phyloP scores from a whole-genome alignment of 108 stramenopile species.

The Pseudonitzschia multistriata region DNA sequence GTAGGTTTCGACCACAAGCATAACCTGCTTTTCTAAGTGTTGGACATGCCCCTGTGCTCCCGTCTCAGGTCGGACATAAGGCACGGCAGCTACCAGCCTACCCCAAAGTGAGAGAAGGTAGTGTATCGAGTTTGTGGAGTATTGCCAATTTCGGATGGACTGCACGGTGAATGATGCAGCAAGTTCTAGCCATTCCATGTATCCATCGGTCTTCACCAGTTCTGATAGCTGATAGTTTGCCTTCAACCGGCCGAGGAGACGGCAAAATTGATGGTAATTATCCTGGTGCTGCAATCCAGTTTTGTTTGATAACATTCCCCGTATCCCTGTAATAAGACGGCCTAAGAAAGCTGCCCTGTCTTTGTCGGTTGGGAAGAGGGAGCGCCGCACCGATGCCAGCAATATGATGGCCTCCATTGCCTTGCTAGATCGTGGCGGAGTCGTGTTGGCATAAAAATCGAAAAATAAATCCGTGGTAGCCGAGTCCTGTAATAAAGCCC shows the following conservation, averaged over 20 bases:
- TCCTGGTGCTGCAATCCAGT: slow-evolving; percentile 94
- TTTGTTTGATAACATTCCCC: slow-evolving; percentile 86
- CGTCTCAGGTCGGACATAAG: slow-evolving; percentile 91
- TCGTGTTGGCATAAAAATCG: slow-evolving; percentile 93
- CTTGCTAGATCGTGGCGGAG: slow-evolving; percentile 86
- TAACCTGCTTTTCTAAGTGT: slow-evolving; percentile 85
- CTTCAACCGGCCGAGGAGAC: slow-evolving; percentile 94
- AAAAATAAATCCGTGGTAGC: slow-evolving; percentile 88
- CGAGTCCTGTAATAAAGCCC: slow-evolving; percentile 81
- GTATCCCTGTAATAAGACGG: slow-evolving; percentile 82
- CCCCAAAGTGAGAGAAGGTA: slow-evolving; percentile 97
- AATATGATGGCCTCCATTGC: slow-evolving; percentile 94
- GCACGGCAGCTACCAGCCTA: slow-evolving; percentile 94
- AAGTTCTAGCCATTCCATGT: slow-evolving; percentile 93
- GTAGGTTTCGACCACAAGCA: slow-evolving; percentile 88
- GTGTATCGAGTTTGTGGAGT: slow-evolving; percentile 93
- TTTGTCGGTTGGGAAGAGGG: slow-evolving; percentile 92
- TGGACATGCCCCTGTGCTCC: slow-evolving; percentile 87
- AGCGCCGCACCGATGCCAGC: slow-evolving; percentile 85
- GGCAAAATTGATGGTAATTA: slow-evolving; percentile 98
- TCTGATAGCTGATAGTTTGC: slow-evolving; percentile 97
- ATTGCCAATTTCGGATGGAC: slow-evolving; percentile 95
- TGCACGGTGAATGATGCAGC: slow-evolving; percentile 90
- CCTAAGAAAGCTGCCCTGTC: slow-evolving; percentile 90
- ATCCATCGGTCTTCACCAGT: slow-evolving; percentile 91